Base-by-base conservation (phyloP, 2,329 filamentous ascomycete genomes). In the Neospermospora avenae region DNA sequence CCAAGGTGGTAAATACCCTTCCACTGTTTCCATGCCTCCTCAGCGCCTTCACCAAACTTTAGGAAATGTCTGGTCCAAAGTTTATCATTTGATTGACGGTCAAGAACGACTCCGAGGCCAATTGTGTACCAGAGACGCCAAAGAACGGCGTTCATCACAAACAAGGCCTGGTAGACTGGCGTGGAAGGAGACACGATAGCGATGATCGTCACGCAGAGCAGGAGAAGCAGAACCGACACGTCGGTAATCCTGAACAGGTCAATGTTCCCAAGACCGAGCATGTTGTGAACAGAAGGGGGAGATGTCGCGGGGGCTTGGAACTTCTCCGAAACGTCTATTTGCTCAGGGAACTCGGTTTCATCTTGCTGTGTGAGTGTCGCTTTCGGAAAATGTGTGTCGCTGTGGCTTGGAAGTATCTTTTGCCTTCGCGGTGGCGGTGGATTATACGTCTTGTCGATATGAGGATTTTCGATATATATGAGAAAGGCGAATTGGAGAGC, bases 371-470 rank as follows among this genome's bases (percentile, higher is more conserved):
- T 61, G 25, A 69, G 64, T 28, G 66, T 75, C 56, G 70, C 72
- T 63, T 72, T 76, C 62, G 67, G 71, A 61, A 64, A 64, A 64
- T 74, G 74, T 65, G 67, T 69, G 63, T 73, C 70, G 67, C 67
- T 66, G 44, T 49, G 66, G 63, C 58, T 69, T 55, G 67, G 65
- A 13, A 69, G 64, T 35, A 67, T 59, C 53, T 63, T 75, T 66
- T 78, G 80, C 74, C 81, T 82, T 65, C 72, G 89, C 61, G 92
- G 90, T 45, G 90, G 84, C 55, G 93, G 93, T 35, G 92, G 86
- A 72, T 97, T 97, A 80, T 99, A 99, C 3, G 87, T 97, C 79
- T 96, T 96, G 71, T 98, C 92, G 76, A 99, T 99, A 72, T 99
- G 95, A 55, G 95, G 95, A 71, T 96, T 96, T 77, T 99, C 95